These are phyloP conservation scores for Rhodotorula babjevae DNA, from an alignment of 768 basidiomycete species.

Conservation along the genomic window DNA sequence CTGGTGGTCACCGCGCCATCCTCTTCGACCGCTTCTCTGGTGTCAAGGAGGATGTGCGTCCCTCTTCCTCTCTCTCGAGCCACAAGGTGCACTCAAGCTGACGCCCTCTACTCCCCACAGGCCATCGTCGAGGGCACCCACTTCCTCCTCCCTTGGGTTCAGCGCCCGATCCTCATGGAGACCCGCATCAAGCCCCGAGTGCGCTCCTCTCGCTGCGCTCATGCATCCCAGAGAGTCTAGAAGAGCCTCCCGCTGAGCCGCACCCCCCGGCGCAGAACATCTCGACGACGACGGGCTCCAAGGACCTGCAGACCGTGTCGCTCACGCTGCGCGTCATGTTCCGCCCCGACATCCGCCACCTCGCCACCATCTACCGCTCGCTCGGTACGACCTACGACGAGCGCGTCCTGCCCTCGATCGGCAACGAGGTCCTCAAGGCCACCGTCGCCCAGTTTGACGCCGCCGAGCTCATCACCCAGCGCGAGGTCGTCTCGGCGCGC, in stretches of 20 bases:
- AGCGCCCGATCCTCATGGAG: constrained; percentile 93
- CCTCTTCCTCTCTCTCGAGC: neutral
- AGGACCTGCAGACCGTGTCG: constrained; percentile 95
- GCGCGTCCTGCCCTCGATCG: constrained; percentile 92
- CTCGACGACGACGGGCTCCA: constrained; percentile 96
- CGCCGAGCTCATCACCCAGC: constrained; percentile 91
- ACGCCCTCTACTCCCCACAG: constrained; percentile 49
- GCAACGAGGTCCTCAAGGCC: constrained; percentile 94
- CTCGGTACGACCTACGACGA: constrained; percentile 97
- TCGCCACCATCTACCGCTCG: constrained; percentile 89
- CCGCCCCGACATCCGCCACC: constrained; percentile 78
- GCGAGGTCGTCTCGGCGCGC: constrained; percentile 90
- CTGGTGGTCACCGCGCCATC: constrained; percentile 51
- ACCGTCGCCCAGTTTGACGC: constrained; percentile 99
- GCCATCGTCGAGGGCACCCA: constrained; percentile 91
- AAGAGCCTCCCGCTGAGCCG: neutral
- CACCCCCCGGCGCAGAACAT: constrained; percentile 62
- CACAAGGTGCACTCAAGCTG: neutral
- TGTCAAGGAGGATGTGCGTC: constrained; percentile 39
- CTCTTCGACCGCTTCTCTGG: constrained; percentile 90
- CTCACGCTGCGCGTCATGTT: constrained; percentile 94
- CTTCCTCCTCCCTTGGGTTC: constrained; percentile 85
- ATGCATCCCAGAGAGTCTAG: too few species aligned
- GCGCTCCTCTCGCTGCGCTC: constrained; percentile 38
- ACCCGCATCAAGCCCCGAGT: constrained; percentile 95